Base-by-base conservation (phyloP, 176 grass and related monocot species). In the Aegilops bicornis region DNA sequence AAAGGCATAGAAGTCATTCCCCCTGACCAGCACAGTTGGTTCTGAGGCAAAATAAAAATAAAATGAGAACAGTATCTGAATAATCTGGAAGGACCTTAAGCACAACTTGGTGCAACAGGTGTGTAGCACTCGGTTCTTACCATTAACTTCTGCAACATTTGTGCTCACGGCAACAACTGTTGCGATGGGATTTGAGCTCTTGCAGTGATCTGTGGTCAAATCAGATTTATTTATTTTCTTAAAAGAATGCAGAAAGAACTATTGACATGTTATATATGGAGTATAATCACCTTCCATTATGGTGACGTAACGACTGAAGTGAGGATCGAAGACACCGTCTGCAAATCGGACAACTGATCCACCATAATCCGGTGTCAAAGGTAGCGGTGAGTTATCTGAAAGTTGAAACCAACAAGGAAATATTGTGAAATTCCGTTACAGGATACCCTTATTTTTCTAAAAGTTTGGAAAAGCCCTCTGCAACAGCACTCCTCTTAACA, bases 1-100 rank as follows among this genome's bases (percentile, higher is more conserved):
- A 76, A 92, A 97, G 37, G 95, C 89, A 83, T 94, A 97, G 73
- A 97, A 97, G 74, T 97, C 95, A 89, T 73, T 94, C 71, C 95
- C 95, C 61, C 72, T 67, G 83, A 94, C 69, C 30, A 97, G 70
- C 50, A 80, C 78, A 85, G 79, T 92, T 73, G 90, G 92, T 71
- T 97, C 94, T 97, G 86, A 74, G 88, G 39, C 24, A 89, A 79
- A 85, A 84, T 32, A 32, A 32, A 35, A 35, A 35, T 35, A 35
- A 35, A 27, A 20, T 78, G n/a, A 77, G 35, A 43, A 58, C 20
- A 75, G 36, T 50, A 52, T 65, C 78, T 27, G 40, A 86, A 74
- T 39, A 52, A 88, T 1, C 58, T 10, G 15, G 22, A 43, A 39
- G 82, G 7, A 64, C 65, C 25, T 73, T 73, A 19, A 64, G 36